These are phyloP conservation scores for Codiaeum variegatum DNA, from an alignment of 441 rosid species.

Conservation along the genomic window DNA sequence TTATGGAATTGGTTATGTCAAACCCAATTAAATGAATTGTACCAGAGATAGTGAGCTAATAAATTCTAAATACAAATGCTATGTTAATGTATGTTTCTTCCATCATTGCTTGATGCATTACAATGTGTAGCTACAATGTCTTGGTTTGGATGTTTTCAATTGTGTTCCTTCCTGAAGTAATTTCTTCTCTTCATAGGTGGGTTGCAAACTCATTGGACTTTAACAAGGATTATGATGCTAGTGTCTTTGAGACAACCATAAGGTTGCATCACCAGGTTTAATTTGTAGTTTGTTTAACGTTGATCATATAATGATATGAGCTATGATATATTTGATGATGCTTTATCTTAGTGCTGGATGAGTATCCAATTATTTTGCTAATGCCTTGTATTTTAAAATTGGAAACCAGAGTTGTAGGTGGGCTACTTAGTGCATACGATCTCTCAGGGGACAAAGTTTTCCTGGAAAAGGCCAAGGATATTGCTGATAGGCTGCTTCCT, in stretches of 20 bases:
- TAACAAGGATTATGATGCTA: slow-evolving; percentile 86
- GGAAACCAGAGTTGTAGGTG: slow-evolving; percentile 88
- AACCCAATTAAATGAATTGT: too few relatives aligned
- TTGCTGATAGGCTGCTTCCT: slow-evolving; percentile 92
- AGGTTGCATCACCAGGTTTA: slow-evolving; percentile 90
- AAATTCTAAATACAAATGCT: too few relatives aligned
- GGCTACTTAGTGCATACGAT: slow-evolving; percentile 95
- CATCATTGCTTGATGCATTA: neutral
- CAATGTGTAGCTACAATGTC: neutral
- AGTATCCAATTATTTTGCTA: slow-evolving; percentile 14
- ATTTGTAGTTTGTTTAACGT: slow-evolving; percentile 32
- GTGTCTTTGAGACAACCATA: slow-evolving; percentile 99
- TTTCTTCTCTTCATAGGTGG: slow-evolving; percentile 63
- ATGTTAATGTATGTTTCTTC: neutral
- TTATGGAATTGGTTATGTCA: too few relatives aligned
- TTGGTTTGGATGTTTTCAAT: neutral
- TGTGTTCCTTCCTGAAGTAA: neutral
- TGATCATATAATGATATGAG: slow-evolving; percentile 12
- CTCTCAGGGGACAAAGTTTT: slow-evolving; percentile 84
- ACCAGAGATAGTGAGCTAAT: too few relatives aligned
- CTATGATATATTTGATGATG: neutral
- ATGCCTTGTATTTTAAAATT: slow-evolving; percentile 9
- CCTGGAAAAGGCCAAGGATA: slow-evolving; percentile 88
- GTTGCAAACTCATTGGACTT: slow-evolving; percentile 85
- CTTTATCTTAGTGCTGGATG: neutral